phyloP scores from a whole-genome alignment of 164 flowering plant species.

The Sextonia rubra region DNA sequence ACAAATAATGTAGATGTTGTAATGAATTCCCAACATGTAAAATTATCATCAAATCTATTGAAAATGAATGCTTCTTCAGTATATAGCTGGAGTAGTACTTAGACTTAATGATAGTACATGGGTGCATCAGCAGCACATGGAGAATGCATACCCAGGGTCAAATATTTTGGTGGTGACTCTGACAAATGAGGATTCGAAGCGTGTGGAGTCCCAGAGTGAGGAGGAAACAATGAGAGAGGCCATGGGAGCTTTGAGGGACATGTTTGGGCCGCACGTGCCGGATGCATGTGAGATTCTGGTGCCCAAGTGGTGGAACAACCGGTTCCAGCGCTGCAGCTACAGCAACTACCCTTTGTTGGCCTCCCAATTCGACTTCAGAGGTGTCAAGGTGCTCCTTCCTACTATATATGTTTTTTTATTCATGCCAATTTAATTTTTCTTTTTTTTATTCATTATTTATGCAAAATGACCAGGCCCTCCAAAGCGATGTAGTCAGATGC shows the following conservation, averaged over 20 bases:
- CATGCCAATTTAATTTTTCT: not conserved
- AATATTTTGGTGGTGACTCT: constrained; percentile 86
- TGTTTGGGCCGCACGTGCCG: constrained; percentile 83
- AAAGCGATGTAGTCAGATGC: too few species aligned
- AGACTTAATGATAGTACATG: too few species aligned
- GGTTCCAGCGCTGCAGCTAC: constrained; percentile 95
- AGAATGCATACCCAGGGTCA: constrained; percentile 90
- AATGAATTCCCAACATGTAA: too few species aligned
- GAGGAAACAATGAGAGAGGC: constrained; percentile 71
- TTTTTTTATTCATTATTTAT: too few species aligned
- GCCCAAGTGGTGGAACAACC: constrained; percentile 96
- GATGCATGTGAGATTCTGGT: constrained; percentile 69
- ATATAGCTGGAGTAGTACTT: too few species aligned
- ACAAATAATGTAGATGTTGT: too few species aligned
- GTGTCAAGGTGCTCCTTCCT: constrained; percentile 49
- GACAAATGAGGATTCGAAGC: constrained; percentile 92
- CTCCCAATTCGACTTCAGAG: constrained; percentile 40
- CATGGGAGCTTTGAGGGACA: constrained; percentile 74
- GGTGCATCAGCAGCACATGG: constrained; percentile 70
- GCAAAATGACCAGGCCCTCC: too few species aligned
- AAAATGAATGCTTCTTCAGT: too few species aligned
- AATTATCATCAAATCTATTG: too few species aligned
- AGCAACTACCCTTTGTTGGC: constrained; percentile 78
- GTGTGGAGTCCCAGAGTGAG: constrained; percentile 77
- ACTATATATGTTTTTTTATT: not conserved